phyloP scores from a whole-genome alignment of 2,329 filamentous ascomycete genomes.

The Xylariaceae sp. region DNA sequence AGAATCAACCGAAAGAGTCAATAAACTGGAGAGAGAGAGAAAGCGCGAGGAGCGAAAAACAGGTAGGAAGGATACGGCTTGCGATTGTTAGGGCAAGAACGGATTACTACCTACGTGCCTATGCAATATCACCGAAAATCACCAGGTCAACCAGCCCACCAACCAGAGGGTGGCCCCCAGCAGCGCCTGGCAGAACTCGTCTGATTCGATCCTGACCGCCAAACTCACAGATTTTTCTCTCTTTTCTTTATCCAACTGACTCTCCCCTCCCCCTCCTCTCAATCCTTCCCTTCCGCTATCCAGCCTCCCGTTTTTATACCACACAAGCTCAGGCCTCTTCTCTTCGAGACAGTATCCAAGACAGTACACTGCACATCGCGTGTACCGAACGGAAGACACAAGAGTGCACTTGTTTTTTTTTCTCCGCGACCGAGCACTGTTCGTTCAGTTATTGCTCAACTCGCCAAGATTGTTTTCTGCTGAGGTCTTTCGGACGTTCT shows the following conservation, averaged over 20 bases:
- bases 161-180: background rate
- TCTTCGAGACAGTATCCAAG: background rate
- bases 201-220: slow-evolving; percentile 12
- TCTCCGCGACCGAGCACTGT: background rate
- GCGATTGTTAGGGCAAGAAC: no score
- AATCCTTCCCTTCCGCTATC: background rate
- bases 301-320: background rate
- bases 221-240: slow-evolving; percentile 16
- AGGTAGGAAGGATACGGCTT: no score
- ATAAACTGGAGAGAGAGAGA: no score
- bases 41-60: no score
- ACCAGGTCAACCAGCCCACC: slow-evolving; percentile 19
- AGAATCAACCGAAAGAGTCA: no score
- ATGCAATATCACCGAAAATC: slow-evolving; percentile 5
- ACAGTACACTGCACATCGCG: background rate
- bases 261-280: slow-evolving; percentile 1
- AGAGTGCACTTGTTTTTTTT: background rate
- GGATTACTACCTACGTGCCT: background rate
- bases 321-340: background rate
- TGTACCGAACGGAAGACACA: background rate
- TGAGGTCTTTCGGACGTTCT: background rate
- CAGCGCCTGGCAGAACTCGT: background rate
- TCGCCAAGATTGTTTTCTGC: background rate
- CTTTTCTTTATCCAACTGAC: background rate
- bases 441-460: background rate